Evolutionary conservation across 106 monocot genomes (phyloP), one percentile per base, ranked within the genome.

Genomic region (Platanthera zijinensis): DNA sequence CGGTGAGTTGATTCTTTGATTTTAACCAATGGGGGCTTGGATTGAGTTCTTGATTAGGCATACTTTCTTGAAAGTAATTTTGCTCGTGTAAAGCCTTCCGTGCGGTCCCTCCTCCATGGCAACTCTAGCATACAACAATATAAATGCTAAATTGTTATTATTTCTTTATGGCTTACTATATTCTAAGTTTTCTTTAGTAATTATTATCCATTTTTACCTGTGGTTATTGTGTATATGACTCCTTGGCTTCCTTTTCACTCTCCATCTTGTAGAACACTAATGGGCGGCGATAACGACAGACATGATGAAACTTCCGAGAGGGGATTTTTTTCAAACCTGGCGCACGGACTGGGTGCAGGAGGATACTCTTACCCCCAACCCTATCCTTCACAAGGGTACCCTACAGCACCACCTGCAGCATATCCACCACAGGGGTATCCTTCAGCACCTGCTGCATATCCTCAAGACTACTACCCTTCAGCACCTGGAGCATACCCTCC

Each of bases 381-480:
- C 22, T 84, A 84, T 72, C 83, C 83, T 48, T 81, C 83, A 7
- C 80, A 84, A 2, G 84, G 82, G 0, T 89, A 88, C 30, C 80
- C 84, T 6, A 74, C 82, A 50, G 62, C 39, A 15, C n/a, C 45
- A 8, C 76, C 61, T 5, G 52, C 67, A 51, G 81, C 82, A 13
- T 85, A 82, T 67, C 78, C 77, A 75, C 87, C 87, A 28, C 64
- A 66, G 10, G 87, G 76, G 5, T 84, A 84, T 67, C 79, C 83
- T 2, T 39, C 39, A 39, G 39, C 39, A 17, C 66, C 83, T 30
- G 3, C 74, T 69, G 79, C 72, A 56, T 81, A 81, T 48, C 81
- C 80, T 11, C 74, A 74, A 19, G 8, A 69, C 51, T 79, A 72
- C 18, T 62, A 62, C 12, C 75, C 80, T 77, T 77, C 48, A 46